phyloP scores from a whole-genome alignment of 768 basidiomycete species.

The Auricularia sp. region DNA sequence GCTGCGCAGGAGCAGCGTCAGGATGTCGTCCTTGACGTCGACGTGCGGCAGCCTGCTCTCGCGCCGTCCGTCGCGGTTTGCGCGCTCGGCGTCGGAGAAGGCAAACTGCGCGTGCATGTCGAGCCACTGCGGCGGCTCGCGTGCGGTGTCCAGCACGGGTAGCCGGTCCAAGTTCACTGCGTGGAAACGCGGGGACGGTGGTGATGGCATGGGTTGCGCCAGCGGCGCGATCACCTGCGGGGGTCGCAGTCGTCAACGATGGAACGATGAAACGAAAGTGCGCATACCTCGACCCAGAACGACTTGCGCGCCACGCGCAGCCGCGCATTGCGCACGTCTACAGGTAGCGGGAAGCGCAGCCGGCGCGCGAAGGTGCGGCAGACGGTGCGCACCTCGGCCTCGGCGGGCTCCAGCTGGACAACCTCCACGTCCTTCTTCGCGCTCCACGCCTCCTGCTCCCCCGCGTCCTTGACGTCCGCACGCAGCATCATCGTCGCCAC shows the following conservation, averaged over 20 bases:
- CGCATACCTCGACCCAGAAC: neutral
- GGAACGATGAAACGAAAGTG: neutral
- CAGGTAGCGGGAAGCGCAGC: neutral
- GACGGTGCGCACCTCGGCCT: neutral
- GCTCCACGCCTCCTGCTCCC: neutral
- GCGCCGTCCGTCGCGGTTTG: neutral
- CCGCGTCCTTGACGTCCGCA: neutral
- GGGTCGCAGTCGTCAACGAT: neutral
- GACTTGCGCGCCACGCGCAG: neutral
- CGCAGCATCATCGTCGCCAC: neutral
- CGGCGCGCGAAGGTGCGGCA: neutral
- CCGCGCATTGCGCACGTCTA: neutral
- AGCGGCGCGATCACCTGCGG: neutral
- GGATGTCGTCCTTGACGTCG: neutral
- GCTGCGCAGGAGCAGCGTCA: neutral
- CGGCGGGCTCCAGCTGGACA: neutral
- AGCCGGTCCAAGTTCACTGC: neutral
- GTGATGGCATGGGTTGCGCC: neutral
- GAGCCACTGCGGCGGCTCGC: neutral
- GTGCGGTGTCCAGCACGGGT: neutral
- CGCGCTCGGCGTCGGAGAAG: neutral
- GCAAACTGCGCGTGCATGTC: neutral
- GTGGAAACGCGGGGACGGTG: neutral
- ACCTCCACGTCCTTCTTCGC: neutral
- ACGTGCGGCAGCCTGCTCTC: neutral